Evolutionary conservation across 106 monocot species (phyloP).

Genomic region (Amphibolis antarctica): DNA sequence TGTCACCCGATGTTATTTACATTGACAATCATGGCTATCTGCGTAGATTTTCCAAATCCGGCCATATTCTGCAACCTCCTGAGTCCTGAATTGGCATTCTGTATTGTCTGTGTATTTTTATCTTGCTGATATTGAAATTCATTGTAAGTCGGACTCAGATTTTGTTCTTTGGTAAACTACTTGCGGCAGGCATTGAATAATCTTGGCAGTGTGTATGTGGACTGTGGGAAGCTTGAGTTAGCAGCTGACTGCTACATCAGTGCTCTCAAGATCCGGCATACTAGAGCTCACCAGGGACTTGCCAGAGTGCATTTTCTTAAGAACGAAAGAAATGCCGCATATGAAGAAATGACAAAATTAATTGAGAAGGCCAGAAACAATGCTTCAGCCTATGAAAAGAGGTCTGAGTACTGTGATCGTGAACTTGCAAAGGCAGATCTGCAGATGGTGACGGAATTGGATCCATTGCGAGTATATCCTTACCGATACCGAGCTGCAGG

Average conservation of each 20-base stretch:
- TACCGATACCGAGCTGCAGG: constrained; percentile 99
- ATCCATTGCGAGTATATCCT: constrained; percentile 88
- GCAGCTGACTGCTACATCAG: constrained; percentile 89
- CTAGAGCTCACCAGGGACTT: constrained; percentile 94
- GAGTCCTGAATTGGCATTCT: too few species aligned
- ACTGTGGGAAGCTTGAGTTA: constrained; percentile 76
- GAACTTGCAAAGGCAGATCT: constrained; percentile 72
- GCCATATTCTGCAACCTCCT: too few species aligned
- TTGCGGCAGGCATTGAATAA: constrained; percentile 85
- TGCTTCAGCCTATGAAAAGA: constrained; percentile 97
- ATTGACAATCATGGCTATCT: too few species aligned
- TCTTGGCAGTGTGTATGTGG: constrained; percentile 94
- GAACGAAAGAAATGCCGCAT: constrained; percentile 64
- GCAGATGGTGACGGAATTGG: constrained; percentile 81
- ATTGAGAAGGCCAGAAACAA: constrained; percentile 84
- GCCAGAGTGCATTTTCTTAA: constrained; percentile 90
- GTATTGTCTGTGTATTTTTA: too few species aligned
- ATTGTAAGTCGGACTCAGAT: too few species aligned
- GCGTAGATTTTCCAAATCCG: too few species aligned
- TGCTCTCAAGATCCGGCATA: constrained; percentile 89
- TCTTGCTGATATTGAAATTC: too few species aligned
- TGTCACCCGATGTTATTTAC: too few species aligned
- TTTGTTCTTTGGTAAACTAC: neutral
- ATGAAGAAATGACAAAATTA: constrained; percentile 87
- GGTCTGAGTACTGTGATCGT: constrained; percentile 90